phyloP scores from a whole-genome alignment of 495 filamentous ascomycete genomes.

The Pyrenula aspistea region DNA sequence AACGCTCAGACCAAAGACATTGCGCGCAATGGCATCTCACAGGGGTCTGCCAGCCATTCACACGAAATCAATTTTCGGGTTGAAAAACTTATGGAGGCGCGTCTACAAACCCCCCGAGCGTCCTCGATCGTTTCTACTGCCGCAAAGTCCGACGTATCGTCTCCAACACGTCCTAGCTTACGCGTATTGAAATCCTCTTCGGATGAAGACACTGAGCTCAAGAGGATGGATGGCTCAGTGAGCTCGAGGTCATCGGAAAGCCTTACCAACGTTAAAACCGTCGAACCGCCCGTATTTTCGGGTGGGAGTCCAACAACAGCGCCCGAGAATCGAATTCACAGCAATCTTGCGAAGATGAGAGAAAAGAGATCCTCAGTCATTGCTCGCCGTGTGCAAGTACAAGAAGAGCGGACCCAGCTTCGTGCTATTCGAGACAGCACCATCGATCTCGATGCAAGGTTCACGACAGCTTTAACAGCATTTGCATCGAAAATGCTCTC shows the following conservation, averaged over 20 bases:
- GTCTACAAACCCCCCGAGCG: background rate
- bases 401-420: slow-evolving; percentile 10
- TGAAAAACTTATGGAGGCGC: too few species aligned
- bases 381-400: slow-evolving; percentile 5
- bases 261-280: background rate
- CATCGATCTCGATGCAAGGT: slow-evolving; percentile 2
- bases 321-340: background rate
- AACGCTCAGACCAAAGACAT: background rate
- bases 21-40: background rate
- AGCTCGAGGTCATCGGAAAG: background rate
- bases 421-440: slow-evolving; percentile 10
- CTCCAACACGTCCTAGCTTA: background rate
- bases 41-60: too few species aligned
- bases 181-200: background rate
- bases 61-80: too few species aligned
- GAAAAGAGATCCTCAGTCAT: background rate
- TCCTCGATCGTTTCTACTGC: background rate
- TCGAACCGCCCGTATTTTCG: background rate
- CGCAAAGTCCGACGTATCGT: background rate
- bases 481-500: background rate
- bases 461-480: slow-evolving; percentile 9
- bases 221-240: background rate
- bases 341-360: background rate
- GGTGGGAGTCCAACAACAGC: background rate
- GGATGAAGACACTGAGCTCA: background rate